Conservation (phyloP, 1,139 yeast genomes). For the Magnusiomyces suaveolens region DNA sequence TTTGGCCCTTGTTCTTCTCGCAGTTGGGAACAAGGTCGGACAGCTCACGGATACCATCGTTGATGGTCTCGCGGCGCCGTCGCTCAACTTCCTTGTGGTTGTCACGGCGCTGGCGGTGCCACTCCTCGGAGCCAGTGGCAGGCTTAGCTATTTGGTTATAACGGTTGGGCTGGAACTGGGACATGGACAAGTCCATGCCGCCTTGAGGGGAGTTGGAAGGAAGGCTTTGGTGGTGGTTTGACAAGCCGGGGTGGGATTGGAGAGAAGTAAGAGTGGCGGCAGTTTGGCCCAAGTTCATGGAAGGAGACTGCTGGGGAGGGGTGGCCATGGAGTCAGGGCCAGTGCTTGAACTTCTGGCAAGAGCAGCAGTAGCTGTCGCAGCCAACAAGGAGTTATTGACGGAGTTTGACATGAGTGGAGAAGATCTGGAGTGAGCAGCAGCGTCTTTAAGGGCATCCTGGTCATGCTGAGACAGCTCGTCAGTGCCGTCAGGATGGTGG, state of each 20-base stretch:
- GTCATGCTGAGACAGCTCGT: constrained; percentile 7
- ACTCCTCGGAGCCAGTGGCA: constrained; percentile 60
- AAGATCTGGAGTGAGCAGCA: too few relatives aligned
- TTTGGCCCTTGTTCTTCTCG: constrained; percentile 86
- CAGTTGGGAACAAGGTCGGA: constrained; percentile 76
- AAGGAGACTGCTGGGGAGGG: neutral
- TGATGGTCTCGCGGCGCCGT: constrained; percentile 87
- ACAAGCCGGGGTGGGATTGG: neutral
- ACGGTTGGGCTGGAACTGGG: neutral
- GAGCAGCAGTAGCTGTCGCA: neutral
- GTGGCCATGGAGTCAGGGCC: neutral
- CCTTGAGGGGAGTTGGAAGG: neutral
- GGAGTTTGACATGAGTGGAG: constrained; percentile 12
- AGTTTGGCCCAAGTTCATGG: neutral
- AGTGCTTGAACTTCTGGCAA: neutral
- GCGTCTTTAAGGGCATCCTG: constrained; percentile 2
- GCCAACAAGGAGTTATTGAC: constrained; percentile 4
- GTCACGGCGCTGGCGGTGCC: constrained; percentile 77
- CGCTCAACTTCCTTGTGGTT: constrained; percentile 97
- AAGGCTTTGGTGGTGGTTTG: neutral
- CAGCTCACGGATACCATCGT: constrained; percentile 76
- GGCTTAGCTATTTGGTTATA: constrained; percentile 26
- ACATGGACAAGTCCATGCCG: neutral
- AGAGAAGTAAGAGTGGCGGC: neutral
- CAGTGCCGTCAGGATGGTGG: neutral